These are phyloP conservation scores for Acanthamoeba sp. DNA, from an alignment of 208 protist species.

Conservation along the genomic window DNA sequence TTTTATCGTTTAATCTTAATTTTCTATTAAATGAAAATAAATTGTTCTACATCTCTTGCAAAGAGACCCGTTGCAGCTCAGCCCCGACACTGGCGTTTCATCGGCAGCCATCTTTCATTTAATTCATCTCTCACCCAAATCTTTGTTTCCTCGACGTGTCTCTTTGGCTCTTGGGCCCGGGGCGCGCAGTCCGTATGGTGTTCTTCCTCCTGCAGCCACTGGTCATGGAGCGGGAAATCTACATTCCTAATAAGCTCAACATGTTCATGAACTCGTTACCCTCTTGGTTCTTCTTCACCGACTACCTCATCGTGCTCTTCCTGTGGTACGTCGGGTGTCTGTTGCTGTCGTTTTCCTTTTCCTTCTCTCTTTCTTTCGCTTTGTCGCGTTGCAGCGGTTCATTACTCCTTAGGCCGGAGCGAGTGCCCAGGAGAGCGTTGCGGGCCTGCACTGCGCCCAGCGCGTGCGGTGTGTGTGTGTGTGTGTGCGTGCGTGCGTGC, in stretches of 20 bases:
- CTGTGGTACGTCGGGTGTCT: not conserved
- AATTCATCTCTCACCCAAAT: no score
- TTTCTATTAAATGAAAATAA: not conserved
- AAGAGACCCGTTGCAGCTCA: no score
- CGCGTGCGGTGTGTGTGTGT: not conserved
- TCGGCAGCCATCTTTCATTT: no score
- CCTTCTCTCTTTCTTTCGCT: not conserved
- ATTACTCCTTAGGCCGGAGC: no score
- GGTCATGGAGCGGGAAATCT: slow-evolving; percentile 29
- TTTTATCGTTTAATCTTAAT: not conserved
- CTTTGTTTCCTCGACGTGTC: no score
- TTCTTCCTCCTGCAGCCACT: slow-evolving; percentile 54
- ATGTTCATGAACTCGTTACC: slow-evolving; percentile 62
- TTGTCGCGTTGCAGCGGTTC: not conserved
- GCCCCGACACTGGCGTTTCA: no score
- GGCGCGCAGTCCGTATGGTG: not conserved
- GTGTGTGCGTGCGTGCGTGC: not conserved
- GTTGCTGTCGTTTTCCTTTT: not conserved
- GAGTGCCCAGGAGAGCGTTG: no score
- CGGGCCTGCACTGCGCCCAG: no score
- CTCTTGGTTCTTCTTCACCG: slow-evolving; percentile 46
- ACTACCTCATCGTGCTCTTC: slow-evolving; percentile 72
- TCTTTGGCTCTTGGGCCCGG: not conserved
- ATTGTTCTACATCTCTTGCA: not conserved
- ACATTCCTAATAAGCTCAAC: slow-evolving; percentile 38